These are phyloP conservation scores for Coemansia sp. DNA, from an alignment of 192 early-diverging fungal species.

Conservation along the genomic window DNA sequence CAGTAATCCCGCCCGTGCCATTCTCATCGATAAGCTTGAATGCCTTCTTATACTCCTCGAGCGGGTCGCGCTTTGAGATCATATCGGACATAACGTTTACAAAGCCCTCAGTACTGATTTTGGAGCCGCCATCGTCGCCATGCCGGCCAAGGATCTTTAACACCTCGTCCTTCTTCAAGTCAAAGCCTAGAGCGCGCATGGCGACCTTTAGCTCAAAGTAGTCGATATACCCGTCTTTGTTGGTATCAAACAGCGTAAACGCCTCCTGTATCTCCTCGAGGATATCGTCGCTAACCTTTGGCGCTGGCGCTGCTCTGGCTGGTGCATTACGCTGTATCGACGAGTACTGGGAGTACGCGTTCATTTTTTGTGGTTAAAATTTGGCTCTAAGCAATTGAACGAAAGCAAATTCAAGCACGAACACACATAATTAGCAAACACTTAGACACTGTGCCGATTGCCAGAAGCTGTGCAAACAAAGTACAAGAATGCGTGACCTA, in stretches of 20 bases:
- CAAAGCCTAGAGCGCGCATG: slow-evolving; percentile 83
- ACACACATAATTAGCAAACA: not conserved
- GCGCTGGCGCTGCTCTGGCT: slow-evolving; percentile 17
- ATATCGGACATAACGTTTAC: slow-evolving; percentile 68
- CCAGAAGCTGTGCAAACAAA: not conserved
- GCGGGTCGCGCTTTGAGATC: slow-evolving; percentile 71
- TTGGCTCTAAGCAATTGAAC: not conserved
- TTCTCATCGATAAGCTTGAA: slow-evolving; percentile 80
- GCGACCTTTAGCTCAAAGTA: slow-evolving; percentile 87
- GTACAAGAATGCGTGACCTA: slow-evolving; percentile 3
- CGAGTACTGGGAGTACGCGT: slow-evolving; percentile 20
- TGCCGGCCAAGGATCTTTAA: slow-evolving; percentile 66
- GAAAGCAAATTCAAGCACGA: not conserved
- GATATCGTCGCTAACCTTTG: slow-evolving; percentile 68
- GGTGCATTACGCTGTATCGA: slow-evolving; percentile 13
- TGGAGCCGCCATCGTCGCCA: slow-evolving; percentile 58
- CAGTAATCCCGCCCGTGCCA: slow-evolving; percentile 66
- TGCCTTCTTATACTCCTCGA: slow-evolving; percentile 82
- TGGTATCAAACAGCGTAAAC: slow-evolving; percentile 65
- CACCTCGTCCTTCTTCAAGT: slow-evolving; percentile 80
- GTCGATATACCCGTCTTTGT: slow-evolving; percentile 71
- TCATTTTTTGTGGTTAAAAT: slow-evolving; percentile 17
- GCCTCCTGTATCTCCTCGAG: slow-evolving; percentile 65
- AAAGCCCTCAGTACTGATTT: slow-evolving; percentile 72
- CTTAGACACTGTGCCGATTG: not conserved